These are phyloP conservation scores for Xylaria nigripes DNA, from an alignment of 495 filamentous ascomycete species.

Conservation along the genomic window DNA sequence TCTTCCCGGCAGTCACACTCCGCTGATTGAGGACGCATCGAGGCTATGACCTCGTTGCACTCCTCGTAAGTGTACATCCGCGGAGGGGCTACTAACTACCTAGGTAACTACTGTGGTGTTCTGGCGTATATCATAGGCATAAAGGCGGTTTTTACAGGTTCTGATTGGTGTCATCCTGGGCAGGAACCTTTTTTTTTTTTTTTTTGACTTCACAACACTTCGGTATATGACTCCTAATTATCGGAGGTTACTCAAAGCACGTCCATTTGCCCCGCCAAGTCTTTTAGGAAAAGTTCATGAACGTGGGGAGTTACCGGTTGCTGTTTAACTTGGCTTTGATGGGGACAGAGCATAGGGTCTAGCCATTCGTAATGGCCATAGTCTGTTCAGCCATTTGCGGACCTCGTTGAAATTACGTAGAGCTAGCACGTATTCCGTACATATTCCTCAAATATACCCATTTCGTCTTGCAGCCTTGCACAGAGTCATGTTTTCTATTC, in stretches of 20 bases:
- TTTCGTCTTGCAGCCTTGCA: not conserved
- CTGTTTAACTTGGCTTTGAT: not conserved
- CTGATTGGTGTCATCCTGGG: not conserved
- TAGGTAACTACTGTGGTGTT: no score
- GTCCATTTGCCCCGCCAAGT: not conserved
- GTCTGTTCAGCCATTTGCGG: not conserved
- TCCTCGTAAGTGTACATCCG: constrained; percentile 1
- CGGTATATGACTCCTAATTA: not conserved
- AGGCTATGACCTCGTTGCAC: not conserved
- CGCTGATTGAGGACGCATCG: constrained; percentile 31
- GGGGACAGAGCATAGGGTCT: not conserved
- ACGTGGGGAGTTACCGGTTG: constrained; percentile 3
- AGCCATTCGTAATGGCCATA: not conserved
- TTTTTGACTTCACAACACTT: not conserved
- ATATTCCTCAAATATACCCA: constrained; percentile 12
- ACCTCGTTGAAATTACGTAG: not conserved
- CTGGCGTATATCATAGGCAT: constrained; percentile 9
- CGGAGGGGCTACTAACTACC: not conserved
- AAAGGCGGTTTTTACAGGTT: constrained; percentile 1
- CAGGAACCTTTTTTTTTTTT: not conserved
- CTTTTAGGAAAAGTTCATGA: constrained; percentile 2
- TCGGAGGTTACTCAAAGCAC: not conserved
- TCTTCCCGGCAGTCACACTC: constrained; percentile 52
- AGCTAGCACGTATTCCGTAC: constrained; percentile 3
- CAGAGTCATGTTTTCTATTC: no score